phyloP scores from a whole-genome alignment of 345 rosid genomes.

The Heritiera littoralis region DNA sequence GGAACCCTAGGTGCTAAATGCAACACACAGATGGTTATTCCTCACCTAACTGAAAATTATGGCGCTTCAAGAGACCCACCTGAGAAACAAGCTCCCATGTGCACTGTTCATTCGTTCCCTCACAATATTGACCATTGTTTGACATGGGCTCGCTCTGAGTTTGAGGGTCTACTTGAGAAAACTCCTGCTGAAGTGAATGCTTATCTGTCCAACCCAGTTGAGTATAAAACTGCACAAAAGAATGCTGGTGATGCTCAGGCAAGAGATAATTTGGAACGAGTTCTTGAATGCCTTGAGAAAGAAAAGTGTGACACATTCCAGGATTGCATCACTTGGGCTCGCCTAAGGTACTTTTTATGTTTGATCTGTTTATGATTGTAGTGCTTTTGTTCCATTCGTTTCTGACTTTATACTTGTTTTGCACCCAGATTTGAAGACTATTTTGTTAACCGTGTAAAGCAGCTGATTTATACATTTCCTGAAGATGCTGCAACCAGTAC shows the following conservation, averaged over 20 bases:
- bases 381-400: background rate
- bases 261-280: constrained; percentile 79
- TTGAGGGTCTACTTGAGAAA: constrained; percentile 96
- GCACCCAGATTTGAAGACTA: constrained; percentile 48
- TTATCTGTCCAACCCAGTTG: constrained; percentile 69
- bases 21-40: constrained; percentile 97
- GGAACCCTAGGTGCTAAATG: constrained; percentile 96
- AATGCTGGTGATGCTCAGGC: constrained; percentile 97
- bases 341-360: constrained; percentile 54
- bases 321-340: constrained; percentile 94
- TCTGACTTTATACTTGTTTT: constrained; percentile 25
- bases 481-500: constrained; percentile 65
- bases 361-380: background rate
- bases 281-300: constrained; percentile 84
- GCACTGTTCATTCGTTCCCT: constrained; percentile 97
- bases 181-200: constrained; percentile 96
- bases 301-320: constrained; percentile 83
- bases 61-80: constrained; percentile 99
- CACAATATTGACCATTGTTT: constrained; percentile 97
- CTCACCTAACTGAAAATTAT: constrained; percentile 92
- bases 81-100: constrained; percentile 99
- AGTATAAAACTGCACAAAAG: constrained; percentile 62
- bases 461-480: constrained; percentile 78
- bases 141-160: constrained; percentile 98
- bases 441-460: constrained; percentile 65